phyloP scores from a whole-genome alignment of 805 yeast genomes.

The Naumovozyma castellii region DNA sequence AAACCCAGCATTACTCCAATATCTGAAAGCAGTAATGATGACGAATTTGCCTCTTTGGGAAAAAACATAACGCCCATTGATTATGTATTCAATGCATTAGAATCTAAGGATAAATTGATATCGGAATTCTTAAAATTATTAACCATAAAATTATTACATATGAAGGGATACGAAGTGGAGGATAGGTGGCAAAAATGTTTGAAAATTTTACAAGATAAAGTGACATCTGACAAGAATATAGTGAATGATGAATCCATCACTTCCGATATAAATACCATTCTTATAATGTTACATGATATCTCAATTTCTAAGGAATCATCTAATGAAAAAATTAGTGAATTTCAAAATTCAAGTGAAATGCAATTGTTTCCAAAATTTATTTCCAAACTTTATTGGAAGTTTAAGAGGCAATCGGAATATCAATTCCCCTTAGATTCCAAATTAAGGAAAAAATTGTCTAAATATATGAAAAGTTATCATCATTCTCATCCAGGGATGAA shows the following conservation, averaged over 20 bases:
- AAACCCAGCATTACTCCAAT: conserved; percentile 16
- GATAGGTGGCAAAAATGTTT: conserved; percentile 23
- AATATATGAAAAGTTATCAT: neutral
- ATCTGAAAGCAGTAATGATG: neutral
- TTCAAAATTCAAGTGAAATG: conserved; percentile 6
- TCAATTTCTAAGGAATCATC: conserved; percentile 41
- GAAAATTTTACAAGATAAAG: conserved; percentile 12
- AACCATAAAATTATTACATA: conserved; percentile 15
- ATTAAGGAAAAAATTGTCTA: neutral
- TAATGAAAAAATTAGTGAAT: neutral
- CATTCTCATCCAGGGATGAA: neutral
- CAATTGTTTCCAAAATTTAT: conserved; percentile 50
- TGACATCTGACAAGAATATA: conserved; percentile 1
- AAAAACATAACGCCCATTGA: neutral
- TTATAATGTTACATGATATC: conserved; percentile 71
- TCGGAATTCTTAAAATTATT: conserved; percentile 17
- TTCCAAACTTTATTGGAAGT: conserved; percentile 79
- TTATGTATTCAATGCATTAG: conserved; percentile 14
- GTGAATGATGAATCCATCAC: conserved; percentile 2
- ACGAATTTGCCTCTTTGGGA: neutral
- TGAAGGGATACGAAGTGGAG: conserved; percentile 13
- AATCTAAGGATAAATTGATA: conserved; percentile 19
- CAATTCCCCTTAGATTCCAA: neutral
- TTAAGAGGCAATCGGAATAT: neutral
- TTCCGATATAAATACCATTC: conserved; percentile 40